A percentile compares a stretch with the other conserved stretches of the same genome.
Conservation (phyloP, 208 protist genomes). For the Jaenimonas drosophilae region DNA sequence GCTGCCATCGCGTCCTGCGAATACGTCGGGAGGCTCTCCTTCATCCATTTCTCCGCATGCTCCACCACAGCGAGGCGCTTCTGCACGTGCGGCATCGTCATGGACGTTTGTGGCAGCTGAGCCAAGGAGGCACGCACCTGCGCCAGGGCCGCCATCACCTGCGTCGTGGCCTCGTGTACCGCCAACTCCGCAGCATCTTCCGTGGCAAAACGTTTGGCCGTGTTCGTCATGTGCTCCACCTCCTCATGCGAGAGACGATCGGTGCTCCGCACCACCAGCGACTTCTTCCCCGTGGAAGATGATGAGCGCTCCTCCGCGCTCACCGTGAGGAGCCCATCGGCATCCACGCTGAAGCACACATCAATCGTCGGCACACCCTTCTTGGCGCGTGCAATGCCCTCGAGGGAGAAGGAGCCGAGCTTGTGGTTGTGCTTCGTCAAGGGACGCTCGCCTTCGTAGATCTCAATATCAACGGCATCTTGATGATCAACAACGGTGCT, state of each 20-base stretch:
- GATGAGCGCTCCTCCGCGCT: slow-evolving; percentile 41
- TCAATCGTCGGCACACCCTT: slow-evolving; percentile 97
- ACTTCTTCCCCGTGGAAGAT: slow-evolving; percentile 24
- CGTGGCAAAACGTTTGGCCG: slow-evolving; percentile 21
- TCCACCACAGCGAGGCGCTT: slow-evolving; percentile 39
- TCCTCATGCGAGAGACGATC: slow-evolving; percentile 53
- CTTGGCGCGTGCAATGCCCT: slow-evolving; percentile 93
- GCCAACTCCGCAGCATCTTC: slow-evolving; percentile 26
- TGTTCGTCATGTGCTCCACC: slow-evolving; percentile 54
- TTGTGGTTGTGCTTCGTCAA: slow-evolving; percentile 98
- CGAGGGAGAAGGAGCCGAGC: slow-evolving; percentile 90
- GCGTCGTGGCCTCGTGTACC: slow-evolving; percentile 11
- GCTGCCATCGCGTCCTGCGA: slow-evolving; percentile 26
- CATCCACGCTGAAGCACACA: slow-evolving; percentile 96
- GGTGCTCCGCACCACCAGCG: slow-evolving; percentile 91
- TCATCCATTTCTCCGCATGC: slow-evolving; percentile 47
- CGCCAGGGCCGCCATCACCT: slow-evolving; percentile 20
- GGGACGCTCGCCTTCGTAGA: slow-evolving; percentile 99
- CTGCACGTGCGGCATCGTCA: slow-evolving; percentile 27
- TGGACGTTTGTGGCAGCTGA: slow-evolving; percentile 18
- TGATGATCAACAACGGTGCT: slow-evolving; percentile 98
- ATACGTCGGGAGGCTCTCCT: slow-evolving; percentile 33
- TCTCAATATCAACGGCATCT: slow-evolving; percentile 96
- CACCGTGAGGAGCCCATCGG: slow-evolving; percentile 97
- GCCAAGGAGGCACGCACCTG: slow-evolving; percentile 24